Evolutionary conservation across 2,329 filamentous ascomycete species (phyloP), one percentile per base, ranked within the genome.

Genomic region (Aspergillus eucalypticola): DNA sequence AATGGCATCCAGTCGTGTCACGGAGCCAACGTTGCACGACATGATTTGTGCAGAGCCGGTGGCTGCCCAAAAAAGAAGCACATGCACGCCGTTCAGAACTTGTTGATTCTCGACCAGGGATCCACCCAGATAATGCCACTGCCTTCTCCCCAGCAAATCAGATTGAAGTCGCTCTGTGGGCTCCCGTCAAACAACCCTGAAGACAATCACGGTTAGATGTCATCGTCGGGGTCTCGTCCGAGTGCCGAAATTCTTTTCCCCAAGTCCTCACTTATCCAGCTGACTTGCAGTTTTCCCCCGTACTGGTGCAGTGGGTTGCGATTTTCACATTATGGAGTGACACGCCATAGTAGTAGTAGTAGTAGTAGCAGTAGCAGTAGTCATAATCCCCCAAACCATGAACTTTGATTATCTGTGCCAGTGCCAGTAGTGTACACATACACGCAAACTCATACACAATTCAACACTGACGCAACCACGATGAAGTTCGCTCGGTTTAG

Each of bases 61-160:
- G 62, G 67, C 62, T 68, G 66, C 66, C 66, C 67, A 67, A 68
- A 63, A 60, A 63, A 62, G 59, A 63, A 60, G 53, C 56, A 56
- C 51, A 61, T 60, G 59, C 62, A 57, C 49, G 41, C 57, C 58
- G 53, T 44, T 62, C 52, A 27, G 59, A 60, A 63, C 58, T 61
- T 53, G 52, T 60, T 61, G 64, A 64, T 59, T 60, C 57, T 63
- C 51, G 63, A 62, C 66, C 51, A 58, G 60, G 32, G 65, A 61
- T 63, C 63, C 60, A 60, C 59, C 59, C 27, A 61, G 61, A 66
- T 67, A 63, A 62, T 65, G 62, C 60, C 61, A 64, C 50, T 35
- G 32, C 56, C 51, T 41, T 49, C 44, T 53, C 52, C 42, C 50
- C 49, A 50, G 44, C 66, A 63, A 68, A 67, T 68, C 56, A 63